Base-by-base conservation (phyloP, 73 alveolate genomes). In the Stentor roeselii region DNA sequence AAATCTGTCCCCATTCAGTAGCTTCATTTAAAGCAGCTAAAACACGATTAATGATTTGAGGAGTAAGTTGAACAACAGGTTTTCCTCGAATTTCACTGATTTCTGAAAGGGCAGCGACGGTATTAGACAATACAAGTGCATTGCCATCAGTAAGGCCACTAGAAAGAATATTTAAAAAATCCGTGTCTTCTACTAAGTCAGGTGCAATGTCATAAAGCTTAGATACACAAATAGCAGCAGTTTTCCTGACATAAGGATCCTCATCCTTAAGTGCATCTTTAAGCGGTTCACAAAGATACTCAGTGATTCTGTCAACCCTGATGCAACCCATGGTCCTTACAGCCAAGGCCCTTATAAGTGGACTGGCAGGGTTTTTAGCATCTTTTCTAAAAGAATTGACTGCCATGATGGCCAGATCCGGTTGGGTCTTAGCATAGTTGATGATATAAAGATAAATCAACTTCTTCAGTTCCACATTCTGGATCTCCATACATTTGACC, bases 201-300 rank as follows among this genome's bases (percentile, higher is more conserved):
- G 99, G 97, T 74, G 93, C 91, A 36, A 96, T 97, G 78, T 96
- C 98, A 83, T 86, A 97, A 61, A 97, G 89, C 90, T 98, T 98
- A 39, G 99, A 98, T 60, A 98, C 98, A 67, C 99, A 93, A 78
- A 98, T 88, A 40, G 99, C 99, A 2, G 99, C 99, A 11, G 99
- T 98, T 95, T 98, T 98, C 76, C 99, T 90, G 39, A 98, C 99
- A 86, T 98, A 98, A 41, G 99, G 99, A 84, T 98, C 99, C 76
- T 93, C 95, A 88, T 98, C 99, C 89, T 93, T 87, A 50, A 74
- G 89, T 82, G 92, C 96, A 75, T 84, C 95, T 76, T 87, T 42
- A 83, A 98, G 80, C 30, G 99, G 95, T 83, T 94, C 98, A 84
- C 92, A 87, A 40, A 96, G 60, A 76, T 94, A 94, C 87, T 94